Evolutionary conservation across 2,329 filamentous ascomycete species (phyloP).

Genomic region (Massarina eburnea): DNA sequence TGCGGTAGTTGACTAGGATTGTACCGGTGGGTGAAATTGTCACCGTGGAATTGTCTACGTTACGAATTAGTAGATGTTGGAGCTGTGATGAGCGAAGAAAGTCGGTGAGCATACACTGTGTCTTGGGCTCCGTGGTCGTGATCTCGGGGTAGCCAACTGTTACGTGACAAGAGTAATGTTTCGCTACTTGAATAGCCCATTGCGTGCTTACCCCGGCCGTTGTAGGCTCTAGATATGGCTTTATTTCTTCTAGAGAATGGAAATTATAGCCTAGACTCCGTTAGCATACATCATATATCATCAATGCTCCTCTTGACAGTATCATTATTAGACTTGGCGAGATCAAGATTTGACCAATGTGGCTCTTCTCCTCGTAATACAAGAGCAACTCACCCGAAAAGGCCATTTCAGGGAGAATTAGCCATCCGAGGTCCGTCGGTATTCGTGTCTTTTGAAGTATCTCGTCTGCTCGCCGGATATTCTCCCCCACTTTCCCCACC

Average conservation of each 20-base stretch:
- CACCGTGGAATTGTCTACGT: slow-evolving; percentile 57
- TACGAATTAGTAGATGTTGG: not conserved
- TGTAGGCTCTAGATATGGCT: slow-evolving; percentile 67
- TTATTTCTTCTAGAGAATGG: slow-evolving; percentile 66
- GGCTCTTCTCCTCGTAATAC: not conserved
- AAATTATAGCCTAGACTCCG: slow-evolving; percentile 71
- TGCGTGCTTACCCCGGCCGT: slow-evolving; percentile 67
- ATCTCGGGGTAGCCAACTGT: slow-evolving; percentile 73
- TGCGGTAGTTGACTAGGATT: slow-evolving; percentile 63
- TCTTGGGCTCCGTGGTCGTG: slow-evolving; percentile 28
- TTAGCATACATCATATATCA: slow-evolving; percentile 6
- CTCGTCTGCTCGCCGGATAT: slow-evolving; percentile 67
- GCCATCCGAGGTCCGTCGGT: slow-evolving; percentile 59
- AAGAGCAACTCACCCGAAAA: slow-evolving; percentile 60
- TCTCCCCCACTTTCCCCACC: slow-evolving; percentile 70
- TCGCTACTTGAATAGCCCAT: slow-evolving; percentile 70
- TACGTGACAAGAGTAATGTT: slow-evolving; percentile 68
- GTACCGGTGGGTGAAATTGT: slow-evolving; percentile 57
- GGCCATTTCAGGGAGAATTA: slow-evolving; percentile 75
- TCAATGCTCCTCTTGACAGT: too few species aligned
- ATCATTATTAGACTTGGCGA: not conserved
- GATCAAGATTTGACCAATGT: not conserved
- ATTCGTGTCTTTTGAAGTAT: slow-evolving; percentile 57
- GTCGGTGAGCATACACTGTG: slow-evolving; percentile 41
- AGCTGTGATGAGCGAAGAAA: not conserved